Base-by-base conservation (phyloP, 1,139 yeast species). In the Pichia sp. region DNA sequence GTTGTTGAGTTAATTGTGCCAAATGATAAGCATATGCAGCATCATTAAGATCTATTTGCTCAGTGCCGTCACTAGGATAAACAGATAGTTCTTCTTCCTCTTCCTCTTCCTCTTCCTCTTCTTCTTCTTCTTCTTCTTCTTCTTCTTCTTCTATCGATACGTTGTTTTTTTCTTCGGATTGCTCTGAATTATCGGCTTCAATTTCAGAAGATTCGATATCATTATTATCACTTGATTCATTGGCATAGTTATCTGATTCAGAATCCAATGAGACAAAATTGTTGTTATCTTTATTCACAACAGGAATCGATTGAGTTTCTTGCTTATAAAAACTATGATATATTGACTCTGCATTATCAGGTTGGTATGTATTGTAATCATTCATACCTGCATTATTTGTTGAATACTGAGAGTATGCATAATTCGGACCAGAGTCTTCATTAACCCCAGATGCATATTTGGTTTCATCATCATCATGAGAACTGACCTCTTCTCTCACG, bases 1-100 rank as follows among this genome's bases (percentile, higher is more conserved):
- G n/a, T 15, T 32, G 32, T 24, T 40, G 39, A 6, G 39, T 18
- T 4, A 40, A 21, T 26, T 18, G 34, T 7, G 42, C 42, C 15
- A 40, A 22, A 4, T 31, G 29, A 18, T 35, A 31, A 3, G 39
- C 42, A 25, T 30, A 40, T 15, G 22, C 24, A 21, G 37, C 31
- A 22, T 28, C 21, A 15, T 6, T 21, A 21, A 21, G 6, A 9
- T 21, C 23, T n/a, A n/a, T n/a, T n/a, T n/a, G n/a, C n/a, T n/a
- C n/a, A n/a, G n/a, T n/a, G n/a, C n/a, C n/a, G n/a, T n/a, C n/a
- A n/a, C n/a, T n/a, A n/a, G n/a, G n/a, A n/a, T n/a, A n/a, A n/a
- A n/a, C n/a, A n/a, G n/a, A n/a, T n/a, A n/a, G n/a, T n/a, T n/a
- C n/a, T 28, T 28, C 31, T 4, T 11, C 31, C 18, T 6, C 9